A percentile compares a stretch with the other conserved stretches of the same genome.
Evolutionary conservation across 2,329 filamentous ascomycete species (phyloP).

Genomic region (Cladophialophora psammophila): DNA sequence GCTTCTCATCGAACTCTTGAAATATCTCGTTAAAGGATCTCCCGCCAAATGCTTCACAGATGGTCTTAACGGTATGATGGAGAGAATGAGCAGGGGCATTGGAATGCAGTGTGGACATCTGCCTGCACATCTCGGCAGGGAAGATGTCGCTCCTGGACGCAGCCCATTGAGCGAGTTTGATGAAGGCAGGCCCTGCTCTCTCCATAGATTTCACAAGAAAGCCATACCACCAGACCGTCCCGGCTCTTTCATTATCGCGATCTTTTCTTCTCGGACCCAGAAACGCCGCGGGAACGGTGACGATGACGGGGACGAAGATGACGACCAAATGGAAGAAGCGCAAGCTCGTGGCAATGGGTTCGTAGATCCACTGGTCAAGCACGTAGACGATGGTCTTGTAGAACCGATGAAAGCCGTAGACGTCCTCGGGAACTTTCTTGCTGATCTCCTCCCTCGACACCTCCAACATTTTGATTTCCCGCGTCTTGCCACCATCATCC

Average conservation of each 20-base stretch:
- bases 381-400: slow-evolving; percentile 69
- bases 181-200: slow-evolving; percentile 90
- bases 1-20: slow-evolving; percentile 89
- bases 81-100: slow-evolving; percentile 92
- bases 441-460: slow-evolving; percentile 78
- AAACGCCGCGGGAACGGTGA: slow-evolving; percentile 81
- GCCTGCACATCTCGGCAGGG: slow-evolving; percentile 85
- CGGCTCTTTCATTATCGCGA: slow-evolving; percentile 76
- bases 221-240: slow-evolving; percentile 92
- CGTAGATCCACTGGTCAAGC: slow-evolving; percentile 67
- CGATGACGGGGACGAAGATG: slow-evolving; percentile 90
- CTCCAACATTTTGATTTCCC: slow-evolving; percentile 86
- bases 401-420: slow-evolving; percentile 65
- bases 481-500: slow-evolving; percentile 65
- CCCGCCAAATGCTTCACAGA: slow-evolving; percentile 81
- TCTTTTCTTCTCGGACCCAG: slow-evolving; percentile 70
- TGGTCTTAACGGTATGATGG: slow-evolving; percentile 76
- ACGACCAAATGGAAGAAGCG: slow-evolving; percentile 85
- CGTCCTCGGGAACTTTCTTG: slow-evolving; percentile 69
- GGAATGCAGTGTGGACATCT: slow-evolving; percentile 95
- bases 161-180: slow-evolving; percentile 99
- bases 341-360: slow-evolving; percentile 84
- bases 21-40: slow-evolving; percentile 89
- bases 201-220: slow-evolving; percentile 92
- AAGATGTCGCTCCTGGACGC: slow-evolving; percentile 97